Evolutionary conservation across 1,284 basidiomycete species (phyloP), one percentile per base, ranked within the genome.

Genomic region (Malassezia restricta): DNA sequence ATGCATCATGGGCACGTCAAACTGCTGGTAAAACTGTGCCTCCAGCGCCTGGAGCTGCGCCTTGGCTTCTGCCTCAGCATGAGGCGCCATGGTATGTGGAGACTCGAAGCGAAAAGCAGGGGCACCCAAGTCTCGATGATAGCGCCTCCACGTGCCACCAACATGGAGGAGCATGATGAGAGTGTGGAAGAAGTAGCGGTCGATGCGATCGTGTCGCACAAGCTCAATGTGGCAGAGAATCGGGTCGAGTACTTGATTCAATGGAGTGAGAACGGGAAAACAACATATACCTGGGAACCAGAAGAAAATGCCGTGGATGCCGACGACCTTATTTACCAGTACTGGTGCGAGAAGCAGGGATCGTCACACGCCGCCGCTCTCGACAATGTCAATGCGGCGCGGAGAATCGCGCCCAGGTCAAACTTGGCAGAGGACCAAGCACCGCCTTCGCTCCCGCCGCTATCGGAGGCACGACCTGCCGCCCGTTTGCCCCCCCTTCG

Each of bases 21-120:
- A 55, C 37, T 55, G 53, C 39, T 39, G 17, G 37, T 50, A 50
- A 33, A 55, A 55, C 40, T 50, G 53, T 11, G 24, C 33, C 40
- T 55, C 47, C 24, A 55, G 48, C 38, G 39, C 39, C 1, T 43
- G 53, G 17, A 55, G 43, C 29, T 53, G 51, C 33, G 51, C 51
- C 30, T 45, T 41, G 31, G 20, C 9, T 30, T 30, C 28, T 15
- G 30, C 31, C 5, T 24, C 20, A 4, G 20, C 20, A 24, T 24
- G 20, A 4, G 20, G 20, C 20, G 20, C 20, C 20, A 24, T 24
- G 20, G 20, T 24, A 24, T 24, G 20, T 24, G 20, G 20, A 24
- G 20, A 24, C 20, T 2, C 20, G 20, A 24, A 24, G 20, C 2
- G 20, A 24, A 24, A 24, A 24, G 4, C 20, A 24, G 20, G 2